A percentile compares a stretch with the other conserved stretches of the same genome.
Conservation (phyloP, 1,284 basidiomycete species). For the Irpex lacteus region DNA sequence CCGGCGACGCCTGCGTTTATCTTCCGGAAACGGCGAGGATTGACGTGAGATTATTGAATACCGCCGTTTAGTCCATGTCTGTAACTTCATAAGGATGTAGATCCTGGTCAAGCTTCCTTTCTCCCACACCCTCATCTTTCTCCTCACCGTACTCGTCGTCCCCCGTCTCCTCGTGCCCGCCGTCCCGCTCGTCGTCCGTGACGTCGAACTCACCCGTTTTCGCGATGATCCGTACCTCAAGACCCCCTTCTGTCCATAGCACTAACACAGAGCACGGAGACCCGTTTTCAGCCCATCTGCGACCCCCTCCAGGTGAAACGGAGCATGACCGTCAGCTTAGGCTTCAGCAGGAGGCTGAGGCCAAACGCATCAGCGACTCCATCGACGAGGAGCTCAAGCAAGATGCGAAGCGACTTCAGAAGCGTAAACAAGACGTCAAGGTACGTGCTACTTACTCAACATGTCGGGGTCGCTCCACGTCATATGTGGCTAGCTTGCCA, state of each 20-base stretch:
- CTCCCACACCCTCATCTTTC: slow-evolving; percentile 17
- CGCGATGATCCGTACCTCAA: slow-evolving; percentile 47
- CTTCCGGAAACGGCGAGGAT: not conserved
- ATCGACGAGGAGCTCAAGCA: slow-evolving; percentile 76
- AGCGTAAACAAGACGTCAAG: slow-evolving; percentile 71
- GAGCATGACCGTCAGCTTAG: slow-evolving; percentile 57
- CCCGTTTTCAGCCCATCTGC: slow-evolving; percentile 65
- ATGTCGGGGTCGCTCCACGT: not conserved
- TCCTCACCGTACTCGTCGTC: slow-evolving; percentile 19
- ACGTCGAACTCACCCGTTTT: slow-evolving; percentile 21
- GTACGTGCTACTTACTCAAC: slow-evolving; percentile 31
- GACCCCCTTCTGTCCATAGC: slow-evolving; percentile 59
- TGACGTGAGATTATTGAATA: not conserved
- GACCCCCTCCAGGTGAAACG: slow-evolving; percentile 65
- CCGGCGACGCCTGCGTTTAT: not conserved
- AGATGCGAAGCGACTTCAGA: slow-evolving; percentile 62
- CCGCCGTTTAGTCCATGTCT: not conserved
- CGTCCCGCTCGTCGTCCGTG: slow-evolving; percentile 31
- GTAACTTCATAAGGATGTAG: slow-evolving; percentile 10
- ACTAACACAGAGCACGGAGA: slow-evolving; percentile 50
- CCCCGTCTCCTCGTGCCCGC: slow-evolving; percentile 35
- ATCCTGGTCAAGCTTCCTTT: slow-evolving; percentile 9
- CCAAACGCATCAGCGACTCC: slow-evolving; percentile 68
- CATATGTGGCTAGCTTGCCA: not conserved
- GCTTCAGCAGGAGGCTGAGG: slow-evolving; percentile 65